Evolutionary conservation across 345 rosid species (phyloP), one percentile per base, ranked within the genome.

Genomic region (Eucalyptus erythrocorys): DNA sequence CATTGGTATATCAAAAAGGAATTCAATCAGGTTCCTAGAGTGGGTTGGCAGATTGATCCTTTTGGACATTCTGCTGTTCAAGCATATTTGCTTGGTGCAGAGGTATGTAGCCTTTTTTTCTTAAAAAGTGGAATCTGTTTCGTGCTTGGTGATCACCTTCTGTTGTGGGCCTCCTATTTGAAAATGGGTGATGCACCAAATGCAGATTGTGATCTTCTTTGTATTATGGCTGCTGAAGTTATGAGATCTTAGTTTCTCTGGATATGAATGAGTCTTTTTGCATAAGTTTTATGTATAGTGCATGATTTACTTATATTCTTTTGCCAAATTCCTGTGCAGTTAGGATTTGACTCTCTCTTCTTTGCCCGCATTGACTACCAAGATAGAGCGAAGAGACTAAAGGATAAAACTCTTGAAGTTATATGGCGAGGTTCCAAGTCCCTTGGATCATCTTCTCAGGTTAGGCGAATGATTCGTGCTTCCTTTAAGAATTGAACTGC

Each of bases 21-120:
- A 91, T 97, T 97, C 88, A 96, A 93, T 90, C 95, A 95, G 93
- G 90, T 93, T 90, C 99, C 99, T 19, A 95, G 99, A 92, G 97
- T 97, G n/a, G 99, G 99, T 90, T 97, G 99, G 99, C 98, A 97
- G 91, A 97, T 97, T 30, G 99, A 97, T 88, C 98, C 99, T 85
- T 97, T 97, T 86, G 98, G 99, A 64, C 99, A 97, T 93, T 97
- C 99, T 90, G 96, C 99, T 87, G 99, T 90, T 79, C 98, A 97
- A 91, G 98, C 98, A 88, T 97, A 97, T 92, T 93, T 97, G 93
- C 96, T 97, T 87, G 98, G 99, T 22, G 96, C 99, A 42, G 99
- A 97, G 98, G 99, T 96, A 95, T 37, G 32, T 13, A 81, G 71
- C 43, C 71, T 89, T 42, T 22, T 40, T 76, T 1, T 5, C 84